phyloP scores from a whole-genome alignment of 2,329 filamentous ascomycete genomes.

The Diaporthe citrichinensis region DNA sequence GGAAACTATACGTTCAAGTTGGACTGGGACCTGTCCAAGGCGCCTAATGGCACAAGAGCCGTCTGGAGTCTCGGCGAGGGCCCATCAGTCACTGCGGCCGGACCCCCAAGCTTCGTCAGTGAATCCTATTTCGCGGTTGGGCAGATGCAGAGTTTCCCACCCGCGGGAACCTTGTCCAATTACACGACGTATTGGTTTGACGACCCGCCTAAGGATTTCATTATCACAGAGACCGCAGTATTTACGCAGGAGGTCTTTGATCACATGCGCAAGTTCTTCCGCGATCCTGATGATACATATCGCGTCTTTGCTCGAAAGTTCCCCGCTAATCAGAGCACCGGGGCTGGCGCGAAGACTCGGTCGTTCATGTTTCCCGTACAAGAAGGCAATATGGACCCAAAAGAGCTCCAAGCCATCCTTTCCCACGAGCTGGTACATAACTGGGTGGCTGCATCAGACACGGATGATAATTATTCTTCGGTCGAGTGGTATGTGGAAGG shows the following conservation, averaged over 20 bases:
- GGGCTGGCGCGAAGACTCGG: background rate
- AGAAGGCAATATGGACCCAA: background rate
- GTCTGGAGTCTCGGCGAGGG: background rate
- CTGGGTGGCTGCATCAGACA: background rate
- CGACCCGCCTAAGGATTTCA: background rate
- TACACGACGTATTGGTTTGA: constrained; percentile 1
- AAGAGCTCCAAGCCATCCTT: background rate
- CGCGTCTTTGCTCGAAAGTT: background rate
- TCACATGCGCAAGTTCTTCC: background rate
- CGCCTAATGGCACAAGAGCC: background rate
- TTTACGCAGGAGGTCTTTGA: background rate
- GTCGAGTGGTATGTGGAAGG: background rate
- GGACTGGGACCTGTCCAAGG: background rate
- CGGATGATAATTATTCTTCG: background rate
- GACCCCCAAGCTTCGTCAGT: background rate
- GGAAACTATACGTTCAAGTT: background rate
- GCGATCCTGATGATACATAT: background rate
- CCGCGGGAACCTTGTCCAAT: background rate
- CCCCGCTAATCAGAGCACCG: background rate
- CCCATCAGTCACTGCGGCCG: background rate
- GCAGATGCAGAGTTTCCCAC: background rate
- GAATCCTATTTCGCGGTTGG: background rate
- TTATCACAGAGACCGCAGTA: background rate
- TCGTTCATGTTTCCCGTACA: background rate
- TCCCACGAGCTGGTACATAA: background rate